Conservation (phyloP, 1,139 yeast species). For the Nadsonia commutata region DNA sequence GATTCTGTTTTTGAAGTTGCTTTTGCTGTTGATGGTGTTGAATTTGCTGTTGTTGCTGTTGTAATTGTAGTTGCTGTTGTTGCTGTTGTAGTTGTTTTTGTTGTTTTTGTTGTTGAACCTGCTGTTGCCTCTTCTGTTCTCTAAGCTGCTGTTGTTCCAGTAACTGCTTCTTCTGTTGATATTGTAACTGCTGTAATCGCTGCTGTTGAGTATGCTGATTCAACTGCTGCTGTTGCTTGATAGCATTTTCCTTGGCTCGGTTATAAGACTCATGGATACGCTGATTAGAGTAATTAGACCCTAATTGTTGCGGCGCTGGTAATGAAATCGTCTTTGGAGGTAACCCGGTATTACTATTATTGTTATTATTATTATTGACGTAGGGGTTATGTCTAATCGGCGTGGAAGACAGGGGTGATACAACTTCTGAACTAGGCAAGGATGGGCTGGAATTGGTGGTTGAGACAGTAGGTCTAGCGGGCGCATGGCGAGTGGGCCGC, state of each 20-base stretch:
- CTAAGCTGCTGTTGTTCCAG: neutral
- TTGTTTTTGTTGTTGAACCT: slow-evolving; percentile 4
- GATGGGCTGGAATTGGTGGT: neutral
- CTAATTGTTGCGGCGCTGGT: slow-evolving; percentile 7
- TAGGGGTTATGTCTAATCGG: too few relatives aligned
- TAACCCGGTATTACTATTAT: neutral
- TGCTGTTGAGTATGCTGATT: slow-evolving; percentile 13
- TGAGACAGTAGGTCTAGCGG: neutral
- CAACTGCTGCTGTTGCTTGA: slow-evolving; percentile 12
- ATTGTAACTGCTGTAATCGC: slow-evolving; percentile 5
- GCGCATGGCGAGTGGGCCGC: neutral
- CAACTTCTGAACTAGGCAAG: neutral
- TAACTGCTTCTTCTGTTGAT: slow-evolving; percentile 3
- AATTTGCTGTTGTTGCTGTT: slow-evolving; percentile 1
- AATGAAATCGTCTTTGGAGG: slow-evolving; percentile 4
- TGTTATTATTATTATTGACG: neutral
- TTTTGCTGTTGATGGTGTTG: slow-evolving; percentile 9
- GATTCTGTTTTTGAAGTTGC: slow-evolving; percentile 9
- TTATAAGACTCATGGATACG: neutral
- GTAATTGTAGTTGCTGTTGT: slow-evolving; percentile 4
- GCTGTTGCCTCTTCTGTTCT: slow-evolving; percentile 3
- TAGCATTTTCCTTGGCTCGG: slow-evolving; percentile 3
- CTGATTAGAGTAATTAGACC: too few relatives aligned
- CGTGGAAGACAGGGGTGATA: neutral
- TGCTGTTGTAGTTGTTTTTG: slow-evolving; percentile 6